These are phyloP conservation scores for Fragilaria crotonensis DNA, from an alignment of 108 stramenopile species.

Conservation along the genomic window DNA sequence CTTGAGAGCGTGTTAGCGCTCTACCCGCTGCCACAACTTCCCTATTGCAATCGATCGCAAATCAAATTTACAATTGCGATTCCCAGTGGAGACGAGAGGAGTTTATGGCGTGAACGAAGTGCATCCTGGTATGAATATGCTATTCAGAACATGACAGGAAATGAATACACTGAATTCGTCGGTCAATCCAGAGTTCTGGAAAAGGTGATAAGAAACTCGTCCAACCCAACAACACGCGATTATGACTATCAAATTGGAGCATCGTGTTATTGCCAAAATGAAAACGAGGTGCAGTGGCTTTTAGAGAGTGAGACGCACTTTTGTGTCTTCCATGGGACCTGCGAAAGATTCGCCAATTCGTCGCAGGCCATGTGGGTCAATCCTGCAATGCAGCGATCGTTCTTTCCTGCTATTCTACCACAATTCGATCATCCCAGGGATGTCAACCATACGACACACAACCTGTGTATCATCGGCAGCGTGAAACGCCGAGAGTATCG, in stretches of 20 bases:
- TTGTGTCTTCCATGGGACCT: not conserved
- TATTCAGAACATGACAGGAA: not conserved
- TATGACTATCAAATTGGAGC: not conserved
- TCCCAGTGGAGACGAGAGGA: not conserved
- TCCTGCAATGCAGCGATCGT: not conserved
- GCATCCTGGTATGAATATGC: constrained; percentile 1
- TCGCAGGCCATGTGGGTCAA: not conserved
- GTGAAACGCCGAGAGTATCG: not conserved
- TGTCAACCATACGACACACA: not conserved
- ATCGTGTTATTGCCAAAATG: not conserved
- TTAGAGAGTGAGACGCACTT: not conserved
- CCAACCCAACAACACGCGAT: not conserved
- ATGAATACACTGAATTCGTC: not conserved
- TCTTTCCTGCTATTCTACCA: not conserved
- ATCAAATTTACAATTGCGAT: not conserved
- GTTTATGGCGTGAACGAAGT: not conserved
- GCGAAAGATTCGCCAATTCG: not conserved
- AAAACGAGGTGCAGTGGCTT: not conserved
- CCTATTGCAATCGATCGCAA: not conserved
- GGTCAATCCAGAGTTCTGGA: not conserved
- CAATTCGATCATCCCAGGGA: not conserved
- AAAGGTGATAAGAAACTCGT: not conserved
- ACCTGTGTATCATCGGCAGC: not conserved
- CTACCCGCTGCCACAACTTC: not conserved
- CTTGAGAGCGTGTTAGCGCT: not conserved